Evolutionary conservation across 495 filamentous ascomycete species (phyloP).

Genomic region (Aspergillus mulundensis): DNA sequence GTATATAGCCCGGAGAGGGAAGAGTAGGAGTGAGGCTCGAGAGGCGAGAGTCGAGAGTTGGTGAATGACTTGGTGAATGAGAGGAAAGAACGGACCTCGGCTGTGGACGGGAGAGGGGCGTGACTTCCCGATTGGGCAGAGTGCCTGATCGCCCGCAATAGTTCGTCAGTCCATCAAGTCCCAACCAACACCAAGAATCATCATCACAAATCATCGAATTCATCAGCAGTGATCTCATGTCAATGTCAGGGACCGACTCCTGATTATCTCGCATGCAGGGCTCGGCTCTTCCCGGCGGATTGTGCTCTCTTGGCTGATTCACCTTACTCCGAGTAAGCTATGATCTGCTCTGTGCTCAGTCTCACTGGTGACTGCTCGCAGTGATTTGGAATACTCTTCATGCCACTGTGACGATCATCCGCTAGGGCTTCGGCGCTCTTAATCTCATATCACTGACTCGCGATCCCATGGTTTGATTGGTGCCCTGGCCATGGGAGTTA

Average conservation of each 20-base stretch:
- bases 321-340: neutral
- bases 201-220: neutral
- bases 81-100: neutral
- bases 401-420: slow-evolving; percentile 1
- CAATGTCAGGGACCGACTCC: neutral
- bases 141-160: slow-evolving; percentile 2
- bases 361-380: too few relatives aligned
- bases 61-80: too few relatives aligned
- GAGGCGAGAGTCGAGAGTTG: neutral
- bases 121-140: slow-evolving; percentile 4
- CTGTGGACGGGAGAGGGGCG: neutral
- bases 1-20: too few relatives aligned
- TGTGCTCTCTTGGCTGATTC: neutral
- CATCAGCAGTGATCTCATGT: neutral
- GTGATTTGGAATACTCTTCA: slow-evolving; percentile 2
- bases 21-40: too few relatives aligned
- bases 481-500: neutral
- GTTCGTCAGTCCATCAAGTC: neutral
- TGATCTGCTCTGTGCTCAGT: too few relatives aligned
- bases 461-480: neutral
- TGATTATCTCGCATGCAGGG: neutral
- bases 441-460: neutral
- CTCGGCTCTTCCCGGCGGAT: slow-evolving; percentile 4
- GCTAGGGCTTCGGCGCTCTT: neutral
- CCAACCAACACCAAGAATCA: neutral